A percentile compares a stretch with the other conserved stretches of the same genome.
Evolutionary conservation across 2,329 filamentous ascomycete species (phyloP).

Genomic region (Zopfia rhizophila): DNA sequence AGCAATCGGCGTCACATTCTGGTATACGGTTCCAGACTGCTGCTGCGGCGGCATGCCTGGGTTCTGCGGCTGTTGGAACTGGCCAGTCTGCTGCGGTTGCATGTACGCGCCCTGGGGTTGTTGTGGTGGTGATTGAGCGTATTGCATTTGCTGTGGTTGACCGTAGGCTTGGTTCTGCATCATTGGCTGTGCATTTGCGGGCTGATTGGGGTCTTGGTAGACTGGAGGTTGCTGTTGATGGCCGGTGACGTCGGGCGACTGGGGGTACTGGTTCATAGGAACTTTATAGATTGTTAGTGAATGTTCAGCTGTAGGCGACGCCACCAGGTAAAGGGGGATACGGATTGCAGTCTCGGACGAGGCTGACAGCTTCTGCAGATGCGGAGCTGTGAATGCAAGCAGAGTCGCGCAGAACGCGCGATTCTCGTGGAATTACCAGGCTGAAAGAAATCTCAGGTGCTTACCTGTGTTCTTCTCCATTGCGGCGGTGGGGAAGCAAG

Average conservation of each 20-base stretch:
- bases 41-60: conserved; percentile 49
- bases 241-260: conserved; percentile 41
- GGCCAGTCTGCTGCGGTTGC: conserved; percentile 22
- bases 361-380: neutral
- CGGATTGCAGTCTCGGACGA: neutral
- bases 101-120: conserved; percentile 34
- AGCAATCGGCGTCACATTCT: conserved; percentile 48
- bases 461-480: conserved; percentile 52
- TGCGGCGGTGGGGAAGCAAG: conserved; percentile 15
- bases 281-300: conserved; percentile 36
- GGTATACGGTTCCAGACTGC: conserved; percentile 45
- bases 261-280: conserved; percentile 51
- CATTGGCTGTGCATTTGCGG: conserved; percentile 34
- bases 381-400: neutral
- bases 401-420: conserved; percentile 1
- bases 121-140: conserved; percentile 35
- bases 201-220: conserved; percentile 45
- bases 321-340: neutral
- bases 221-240: conserved; percentile 40
- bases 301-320: conserved; percentile 4
- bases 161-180: conserved; percentile 30
- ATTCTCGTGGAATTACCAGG: neutral
- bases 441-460: conserved; percentile 14
- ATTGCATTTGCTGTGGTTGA: conserved; percentile 29
- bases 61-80: conserved; percentile 25